Percentiles rank a stretch among this genome's conserved stretches.
phyloP scores from a whole-genome alignment of 2,329 filamentous ascomycete species.

The Fusarium brachygibbosum region DNA sequence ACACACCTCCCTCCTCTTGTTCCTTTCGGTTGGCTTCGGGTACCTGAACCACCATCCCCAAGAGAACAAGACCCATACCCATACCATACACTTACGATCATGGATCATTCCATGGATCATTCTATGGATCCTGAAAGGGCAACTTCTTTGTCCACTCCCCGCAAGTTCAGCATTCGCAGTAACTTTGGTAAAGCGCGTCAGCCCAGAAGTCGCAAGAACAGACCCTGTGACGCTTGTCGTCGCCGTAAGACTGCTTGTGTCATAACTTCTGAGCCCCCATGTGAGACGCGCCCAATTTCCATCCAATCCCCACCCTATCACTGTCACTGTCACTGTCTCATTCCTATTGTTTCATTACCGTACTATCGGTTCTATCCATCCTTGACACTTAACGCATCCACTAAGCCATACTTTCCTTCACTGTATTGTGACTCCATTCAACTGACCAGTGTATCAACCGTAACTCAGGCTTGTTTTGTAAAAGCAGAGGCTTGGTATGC shows the following conservation, averaged over 20 bases:
- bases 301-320: too few species aligned
- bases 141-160: slow-evolving; percentile 41
- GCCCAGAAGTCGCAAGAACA: slow-evolving; percentile 61
- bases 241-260: slow-evolving; percentile 63
- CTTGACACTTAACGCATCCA: slow-evolving; percentile 8
- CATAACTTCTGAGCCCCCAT: slow-evolving; percentile 60
- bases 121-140: slow-evolving; percentile 14
- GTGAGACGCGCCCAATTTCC: slow-evolving; percentile 51
- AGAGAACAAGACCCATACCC: background rate
- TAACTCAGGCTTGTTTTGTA: slow-evolving; percentile 53
- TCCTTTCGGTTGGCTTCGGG: slow-evolving; percentile 3
- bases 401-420: slow-evolving; percentile 1
- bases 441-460: slow-evolving; percentile 21
- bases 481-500: slow-evolving; percentile 52
- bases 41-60: background rate
- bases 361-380: background rate
- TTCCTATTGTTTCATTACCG: background rate
- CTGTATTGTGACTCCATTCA: slow-evolving; percentile 6
- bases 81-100: background rate
- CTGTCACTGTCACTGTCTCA: background rate
- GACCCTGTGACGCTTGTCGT: slow-evolving; percentile 62
- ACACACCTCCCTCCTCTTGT: background rate
- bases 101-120: slow-evolving; percentile 10
- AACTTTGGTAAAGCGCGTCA: slow-evolving; percentile 57
- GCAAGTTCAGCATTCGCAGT: slow-evolving; percentile 59